Conservation (phyloP, 805 yeast genomes). For the Metschnikowia vanudenii region DNA sequence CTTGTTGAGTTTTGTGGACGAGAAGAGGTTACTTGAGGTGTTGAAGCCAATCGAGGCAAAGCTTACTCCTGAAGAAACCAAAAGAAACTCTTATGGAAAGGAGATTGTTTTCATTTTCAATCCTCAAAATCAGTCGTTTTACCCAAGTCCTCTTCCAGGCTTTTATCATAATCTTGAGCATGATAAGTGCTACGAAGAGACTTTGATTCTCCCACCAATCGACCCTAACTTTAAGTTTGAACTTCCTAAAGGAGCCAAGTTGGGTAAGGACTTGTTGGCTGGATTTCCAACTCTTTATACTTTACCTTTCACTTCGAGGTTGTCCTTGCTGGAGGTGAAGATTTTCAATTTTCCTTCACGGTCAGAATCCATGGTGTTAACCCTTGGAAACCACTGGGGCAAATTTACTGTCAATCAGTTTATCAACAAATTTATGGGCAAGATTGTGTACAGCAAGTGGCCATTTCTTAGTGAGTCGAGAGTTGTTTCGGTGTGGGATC, state of each 20-base stretch:
- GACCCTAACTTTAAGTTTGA: slow-evolving; percentile 49
- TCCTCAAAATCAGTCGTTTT: slow-evolving; percentile 67
- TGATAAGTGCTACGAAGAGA: slow-evolving; percentile 71
- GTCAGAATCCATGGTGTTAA: slow-evolving; percentile 75
- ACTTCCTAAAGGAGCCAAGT: slow-evolving; percentile 60
- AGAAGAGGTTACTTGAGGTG: slow-evolving; percentile 66
- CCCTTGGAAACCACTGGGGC: slow-evolving; percentile 52
- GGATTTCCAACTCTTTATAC: slow-evolving; percentile 88
- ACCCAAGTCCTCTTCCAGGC: slow-evolving; percentile 74
- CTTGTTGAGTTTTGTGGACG: slow-evolving; percentile 87
- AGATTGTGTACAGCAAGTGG: slow-evolving; percentile 75
- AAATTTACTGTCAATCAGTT: slow-evolving; percentile 61
- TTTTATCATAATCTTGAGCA: slow-evolving; percentile 75
- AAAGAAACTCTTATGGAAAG: slow-evolving; percentile 72
- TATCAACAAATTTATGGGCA: slow-evolving; percentile 59
- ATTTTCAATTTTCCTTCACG: slow-evolving; percentile 85
- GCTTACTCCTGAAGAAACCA: slow-evolving; percentile 66
- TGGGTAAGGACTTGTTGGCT: slow-evolving; percentile 72
- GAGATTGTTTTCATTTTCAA: slow-evolving; percentile 69
- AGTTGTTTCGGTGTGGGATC: slow-evolving; percentile 62
- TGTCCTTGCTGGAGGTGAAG: slow-evolving; percentile 61
- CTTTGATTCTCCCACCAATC: slow-evolving; percentile 51
- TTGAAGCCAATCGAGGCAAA: slow-evolving; percentile 63
- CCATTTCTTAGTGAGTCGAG: slow-evolving; percentile 86
- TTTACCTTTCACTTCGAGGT: slow-evolving; percentile 54